Conservation (phyloP, 2,329 filamentous ascomycete species). For the Exophiala dermatitidis region DNA sequence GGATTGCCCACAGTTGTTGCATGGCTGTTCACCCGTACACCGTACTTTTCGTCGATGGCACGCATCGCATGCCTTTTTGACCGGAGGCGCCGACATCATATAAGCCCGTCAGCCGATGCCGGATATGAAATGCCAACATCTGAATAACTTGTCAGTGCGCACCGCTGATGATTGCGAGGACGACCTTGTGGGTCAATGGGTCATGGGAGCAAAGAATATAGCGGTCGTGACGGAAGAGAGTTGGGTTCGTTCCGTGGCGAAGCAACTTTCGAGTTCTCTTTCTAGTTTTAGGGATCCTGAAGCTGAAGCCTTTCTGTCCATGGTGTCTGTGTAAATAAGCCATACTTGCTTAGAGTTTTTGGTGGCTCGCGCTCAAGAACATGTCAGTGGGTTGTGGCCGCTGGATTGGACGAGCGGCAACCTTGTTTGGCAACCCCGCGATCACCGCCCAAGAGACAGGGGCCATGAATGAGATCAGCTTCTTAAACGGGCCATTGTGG, state of each 20-base stretch:
- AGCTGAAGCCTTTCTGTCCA: background rate
- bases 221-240: too few relatives aligned
- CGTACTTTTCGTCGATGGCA: constrained; percentile 29
- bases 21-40: constrained; percentile 44
- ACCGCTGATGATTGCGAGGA: too few relatives aligned
- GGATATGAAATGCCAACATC: too few relatives aligned
- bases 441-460: background rate
- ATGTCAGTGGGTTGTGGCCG: background rate
- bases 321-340: background rate
- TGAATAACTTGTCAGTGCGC: too few relatives aligned
- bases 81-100: constrained; percentile 18
- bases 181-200: too few relatives aligned
- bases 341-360: background rate
- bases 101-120: background rate
- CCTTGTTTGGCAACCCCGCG: background rate
- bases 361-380: background rate
- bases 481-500: background rate
- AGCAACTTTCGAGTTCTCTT: too few relatives aligned
- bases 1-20: constrained; percentile 62
- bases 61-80: constrained; percentile 30
- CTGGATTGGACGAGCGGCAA: background rate
- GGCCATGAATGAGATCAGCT: background rate
- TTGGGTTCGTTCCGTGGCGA: too few relatives aligned
- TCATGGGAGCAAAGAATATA: too few relatives aligned
- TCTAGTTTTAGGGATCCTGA: background rate